phyloP scores from a whole-genome alignment of 106 monocot species.

The Posidonia australis region DNA sequence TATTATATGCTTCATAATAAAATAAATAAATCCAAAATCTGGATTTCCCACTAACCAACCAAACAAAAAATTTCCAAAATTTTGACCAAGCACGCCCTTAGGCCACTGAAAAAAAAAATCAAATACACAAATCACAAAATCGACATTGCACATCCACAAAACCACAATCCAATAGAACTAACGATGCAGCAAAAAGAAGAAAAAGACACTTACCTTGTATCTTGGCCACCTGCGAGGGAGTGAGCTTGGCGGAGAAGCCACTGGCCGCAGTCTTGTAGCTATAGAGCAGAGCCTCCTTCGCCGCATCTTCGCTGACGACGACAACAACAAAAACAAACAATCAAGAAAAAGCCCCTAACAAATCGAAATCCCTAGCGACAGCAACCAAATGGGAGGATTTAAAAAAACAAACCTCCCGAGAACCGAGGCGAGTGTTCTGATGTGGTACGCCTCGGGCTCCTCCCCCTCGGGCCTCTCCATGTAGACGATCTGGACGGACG shows the following conservation, averaged over 20 bases:
- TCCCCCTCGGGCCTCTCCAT: slow-evolving; percentile 27
- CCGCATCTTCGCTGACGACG: slow-evolving; percentile 49
- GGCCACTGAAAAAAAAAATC: too few relatives aligned
- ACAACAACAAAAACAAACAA: not conserved
- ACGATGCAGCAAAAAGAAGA: too few relatives aligned
- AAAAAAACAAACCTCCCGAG: slow-evolving; percentile 39
- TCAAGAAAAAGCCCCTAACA: not conserved
- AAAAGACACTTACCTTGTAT: slow-evolving; percentile 32
- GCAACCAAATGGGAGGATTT: not conserved
- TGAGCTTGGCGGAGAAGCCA: slow-evolving; percentile 75
- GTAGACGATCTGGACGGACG: slow-evolving; percentile 50
- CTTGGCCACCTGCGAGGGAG: slow-evolving; percentile 48
- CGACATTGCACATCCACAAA: too few relatives aligned
- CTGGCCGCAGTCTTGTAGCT: slow-evolving; percentile 60
- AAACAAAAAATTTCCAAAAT: too few relatives aligned
- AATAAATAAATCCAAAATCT: too few relatives aligned
- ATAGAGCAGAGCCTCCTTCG: slow-evolving; percentile 59
- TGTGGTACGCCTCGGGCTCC: slow-evolving; percentile 42
- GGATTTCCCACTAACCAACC: too few relatives aligned
- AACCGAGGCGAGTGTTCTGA: slow-evolving; percentile 55
- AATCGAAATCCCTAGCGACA: not conserved
- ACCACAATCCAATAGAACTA: too few relatives aligned
- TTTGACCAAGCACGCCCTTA: too few relatives aligned
- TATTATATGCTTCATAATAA: too few relatives aligned
- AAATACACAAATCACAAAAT: too few relatives aligned